Evolutionary conservation across 306 rosid species (phyloP).

Genomic region (Urtica urens): DNA sequence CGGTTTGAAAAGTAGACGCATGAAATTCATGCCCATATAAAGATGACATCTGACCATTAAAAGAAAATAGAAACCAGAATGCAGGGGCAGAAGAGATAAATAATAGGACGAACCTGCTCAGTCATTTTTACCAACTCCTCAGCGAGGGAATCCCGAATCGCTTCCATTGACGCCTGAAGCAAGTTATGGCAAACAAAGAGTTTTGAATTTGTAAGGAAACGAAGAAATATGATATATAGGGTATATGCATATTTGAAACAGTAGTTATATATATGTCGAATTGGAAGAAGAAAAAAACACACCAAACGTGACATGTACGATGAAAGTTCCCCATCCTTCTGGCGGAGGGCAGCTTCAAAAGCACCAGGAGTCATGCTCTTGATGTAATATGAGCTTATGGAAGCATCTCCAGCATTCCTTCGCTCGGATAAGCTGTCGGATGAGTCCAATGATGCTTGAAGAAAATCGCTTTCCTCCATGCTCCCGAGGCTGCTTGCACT

Average conservation of each 20-base stretch:
- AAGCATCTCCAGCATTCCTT: slow-evolving; percentile 58
- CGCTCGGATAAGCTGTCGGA: slow-evolving; percentile 61
- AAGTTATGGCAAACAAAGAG: slow-evolving; percentile 4
- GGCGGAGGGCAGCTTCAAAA: slow-evolving; percentile 94
- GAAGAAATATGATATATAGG: not conserved
- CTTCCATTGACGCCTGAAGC: slow-evolving; percentile 76
- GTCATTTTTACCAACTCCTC: slow-evolving; percentile 97
- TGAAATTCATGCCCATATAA: not conserved
- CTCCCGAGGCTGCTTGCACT: slow-evolving; percentile 86
- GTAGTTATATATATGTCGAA: slow-evolving; percentile 4
- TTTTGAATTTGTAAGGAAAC: not conserved
- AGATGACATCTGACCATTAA: not conserved
- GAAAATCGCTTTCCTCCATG: slow-evolving; percentile 93
- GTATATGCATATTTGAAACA: not conserved
- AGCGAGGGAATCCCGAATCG: slow-evolving; percentile 94
- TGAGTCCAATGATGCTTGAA: slow-evolving; percentile 90
- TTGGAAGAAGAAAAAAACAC: slow-evolving; percentile 18
- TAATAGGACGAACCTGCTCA: slow-evolving; percentile 46
- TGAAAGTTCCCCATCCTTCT: slow-evolving; percentile 99
- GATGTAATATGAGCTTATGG: slow-evolving; percentile 81
- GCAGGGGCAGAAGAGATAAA: not conserved
- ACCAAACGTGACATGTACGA: slow-evolving; percentile 97
- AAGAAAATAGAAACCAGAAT: not conserved
- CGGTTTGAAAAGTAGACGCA: slow-evolving; percentile 7
- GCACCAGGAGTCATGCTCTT: slow-evolving; percentile 91